Conservation (phyloP, 495 filamentous ascomycete species). For the Podospora pseudopauciseta region DNA sequence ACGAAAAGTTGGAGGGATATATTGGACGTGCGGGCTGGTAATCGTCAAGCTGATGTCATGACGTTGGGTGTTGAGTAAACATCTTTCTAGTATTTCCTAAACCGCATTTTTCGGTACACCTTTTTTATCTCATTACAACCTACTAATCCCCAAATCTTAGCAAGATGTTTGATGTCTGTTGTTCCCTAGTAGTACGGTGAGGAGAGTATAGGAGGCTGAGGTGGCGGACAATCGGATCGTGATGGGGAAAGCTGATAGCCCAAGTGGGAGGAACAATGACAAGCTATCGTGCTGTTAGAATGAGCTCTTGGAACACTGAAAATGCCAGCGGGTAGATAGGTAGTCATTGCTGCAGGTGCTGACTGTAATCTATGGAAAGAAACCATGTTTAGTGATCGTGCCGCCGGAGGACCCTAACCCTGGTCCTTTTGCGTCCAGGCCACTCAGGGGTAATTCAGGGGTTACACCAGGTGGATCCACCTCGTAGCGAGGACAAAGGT, state of each 20-base stretch:
- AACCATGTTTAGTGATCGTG: neutral
- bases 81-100: neutral
- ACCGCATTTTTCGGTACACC: neutral
- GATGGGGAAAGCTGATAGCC: no score
- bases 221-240: no score
- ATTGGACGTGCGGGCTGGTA: neutral
- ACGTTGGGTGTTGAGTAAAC: neutral
- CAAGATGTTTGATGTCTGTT: no score
- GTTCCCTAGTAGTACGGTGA: no score
- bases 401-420: neutral
- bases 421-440: neutral
- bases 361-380: neutral
- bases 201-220: no score
- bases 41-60: neutral
- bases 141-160: no score
- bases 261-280: no score
- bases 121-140: no score
- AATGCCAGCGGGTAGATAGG: neutral
- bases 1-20: neutral
- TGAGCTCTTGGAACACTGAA: no score
- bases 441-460: neutral
- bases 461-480: neutral
- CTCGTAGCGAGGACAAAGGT: neutral
- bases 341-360: neutral
- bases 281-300: no score